Evolutionary conservation across 352 stramenopile genomes (phyloP).

Genomic region (Thalassiosira ordinaria): DNA sequence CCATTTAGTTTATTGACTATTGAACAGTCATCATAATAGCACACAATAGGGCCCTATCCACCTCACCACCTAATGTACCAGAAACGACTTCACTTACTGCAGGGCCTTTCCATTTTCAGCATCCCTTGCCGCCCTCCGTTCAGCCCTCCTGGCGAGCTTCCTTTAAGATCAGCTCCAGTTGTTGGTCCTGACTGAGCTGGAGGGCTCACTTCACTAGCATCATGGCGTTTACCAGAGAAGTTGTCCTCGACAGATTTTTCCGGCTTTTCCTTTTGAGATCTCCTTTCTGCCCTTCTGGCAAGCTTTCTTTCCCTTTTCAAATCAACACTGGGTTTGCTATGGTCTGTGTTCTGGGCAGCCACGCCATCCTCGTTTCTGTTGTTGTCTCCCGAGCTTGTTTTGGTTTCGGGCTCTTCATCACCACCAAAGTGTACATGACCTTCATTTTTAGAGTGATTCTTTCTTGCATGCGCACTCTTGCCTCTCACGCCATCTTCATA

Average conservation of each 20-base stretch:
- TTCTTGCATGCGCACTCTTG: conserved; percentile 4
- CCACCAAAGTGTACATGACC: background rate
- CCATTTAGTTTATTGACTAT: too few relatives aligned
- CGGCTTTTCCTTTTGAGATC: background rate
- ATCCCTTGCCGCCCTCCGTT: conserved; percentile 41
- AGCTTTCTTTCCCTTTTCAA: conserved; percentile 64
- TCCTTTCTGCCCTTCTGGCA: conserved; percentile 70
- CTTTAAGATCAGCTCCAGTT: conserved; percentile 24
- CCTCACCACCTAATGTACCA: too few relatives aligned
- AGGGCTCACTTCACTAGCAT: background rate
- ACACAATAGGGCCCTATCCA: too few relatives aligned
- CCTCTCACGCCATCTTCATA: conserved; percentile 17
- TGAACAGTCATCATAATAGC: too few relatives aligned
- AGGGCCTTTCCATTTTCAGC: background rate
- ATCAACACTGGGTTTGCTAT: background rate
- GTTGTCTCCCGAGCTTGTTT: background rate
- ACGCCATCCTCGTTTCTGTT: background rate
- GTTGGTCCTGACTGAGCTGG: background rate
- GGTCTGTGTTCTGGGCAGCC: background rate
- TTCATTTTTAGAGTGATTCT: background rate
- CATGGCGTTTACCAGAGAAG: background rate
- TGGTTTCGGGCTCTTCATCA: background rate
- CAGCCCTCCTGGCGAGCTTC: conserved; percentile 78
- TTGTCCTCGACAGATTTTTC: background rate
- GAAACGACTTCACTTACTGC: too few relatives aligned